Evolutionary conservation across 441 rosid genomes (phyloP), one percentile per base, ranked within the genome.

Genomic region (Populus trichocarpa): DNA sequence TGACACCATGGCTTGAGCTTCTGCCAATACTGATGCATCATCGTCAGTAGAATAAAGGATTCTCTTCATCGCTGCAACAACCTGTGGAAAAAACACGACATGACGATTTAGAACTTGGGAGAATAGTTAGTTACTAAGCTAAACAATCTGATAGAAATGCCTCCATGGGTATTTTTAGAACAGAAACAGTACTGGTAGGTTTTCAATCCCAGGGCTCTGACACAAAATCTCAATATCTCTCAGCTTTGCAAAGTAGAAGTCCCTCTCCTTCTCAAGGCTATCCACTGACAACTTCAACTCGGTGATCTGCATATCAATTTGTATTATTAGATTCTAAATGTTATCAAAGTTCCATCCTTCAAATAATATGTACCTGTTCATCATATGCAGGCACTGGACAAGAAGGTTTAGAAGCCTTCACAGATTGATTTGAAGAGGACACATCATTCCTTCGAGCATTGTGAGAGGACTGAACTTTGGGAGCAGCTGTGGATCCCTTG

Each of bases 241-340:
- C 66, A 94, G 83, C 85, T 92, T 96, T 6, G 86, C 90, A 75
- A 94, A 94, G 83, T 96, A 96, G 85, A 91, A 96, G 81, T 94
- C 98, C 83, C 99, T 88, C 84, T 96, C 98, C 83, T 96, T 96
- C 82, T 96, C 99, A 65, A 96, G 95, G 83, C 94, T 92, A 82
- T 96, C 98, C 26, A 96, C 91, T 66, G 91, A 90, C 23, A 96
- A 85, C 90, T 96, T 96, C 89, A 96, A 74, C 80, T 94, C 92
- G 4, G 97, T 94, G 77, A 96, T 93, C 30, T 28, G 30, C 30
- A 28, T 28, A 28, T 28, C 30, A 28, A 28, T 28, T 28, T 28
- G 30, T 28, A 28, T 28, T 28, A 28, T 28, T 28, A 28, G 30
- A 28, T 28, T 28, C 30, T 28, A 28, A 30, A 30, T 0, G 0